A percentile compares a stretch with the other conserved stretches of the same genome.
phyloP scores from a whole-genome alignment of 164 flowering plant genomes.

The Stephania cephalantha region DNA sequence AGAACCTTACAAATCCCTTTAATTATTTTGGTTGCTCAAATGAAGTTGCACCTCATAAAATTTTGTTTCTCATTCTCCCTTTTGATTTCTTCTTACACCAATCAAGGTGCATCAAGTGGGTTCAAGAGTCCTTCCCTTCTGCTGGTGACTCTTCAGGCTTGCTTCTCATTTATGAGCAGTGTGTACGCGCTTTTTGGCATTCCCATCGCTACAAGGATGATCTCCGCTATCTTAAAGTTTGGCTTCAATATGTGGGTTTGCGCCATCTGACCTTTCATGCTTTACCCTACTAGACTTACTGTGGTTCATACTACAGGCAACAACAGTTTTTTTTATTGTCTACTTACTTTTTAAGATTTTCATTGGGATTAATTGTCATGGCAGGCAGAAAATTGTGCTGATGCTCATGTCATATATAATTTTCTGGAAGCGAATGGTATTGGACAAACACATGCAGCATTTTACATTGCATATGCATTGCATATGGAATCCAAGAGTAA shows the following conservation, averaged over 20 bases:
- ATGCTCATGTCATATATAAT: constrained; percentile 72
- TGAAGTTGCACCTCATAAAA: too few relatives aligned
- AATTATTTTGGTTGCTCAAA: too few relatives aligned
- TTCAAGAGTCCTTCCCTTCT: constrained; percentile 85
- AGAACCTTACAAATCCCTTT: too few relatives aligned
- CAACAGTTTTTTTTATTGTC: neutral
- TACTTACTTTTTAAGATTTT: neutral
- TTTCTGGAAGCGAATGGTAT: constrained; percentile 79
- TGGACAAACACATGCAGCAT: constrained; percentile 65
- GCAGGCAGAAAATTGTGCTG: constrained; percentile 86
- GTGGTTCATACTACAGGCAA: neutral
- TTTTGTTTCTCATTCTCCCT: neutral
- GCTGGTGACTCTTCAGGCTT: constrained; percentile 89
- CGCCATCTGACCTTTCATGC: neutral
- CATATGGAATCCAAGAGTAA: constrained; percentile 77
- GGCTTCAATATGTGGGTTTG: constrained; percentile 88
- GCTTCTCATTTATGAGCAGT: constrained; percentile 82
- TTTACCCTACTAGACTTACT: neutral
- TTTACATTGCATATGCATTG: constrained; percentile 65
- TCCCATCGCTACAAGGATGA: constrained; percentile 71
- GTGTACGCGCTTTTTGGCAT: constrained; percentile 90
- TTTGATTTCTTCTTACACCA: neutral
- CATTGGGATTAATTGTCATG: constrained; percentile 10
- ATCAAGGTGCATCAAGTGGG: constrained; percentile 90
- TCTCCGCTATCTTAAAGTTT: constrained; percentile 81